Conservation (phyloP, 306 rosid genomes). For the Alnus glutinosa region DNA sequence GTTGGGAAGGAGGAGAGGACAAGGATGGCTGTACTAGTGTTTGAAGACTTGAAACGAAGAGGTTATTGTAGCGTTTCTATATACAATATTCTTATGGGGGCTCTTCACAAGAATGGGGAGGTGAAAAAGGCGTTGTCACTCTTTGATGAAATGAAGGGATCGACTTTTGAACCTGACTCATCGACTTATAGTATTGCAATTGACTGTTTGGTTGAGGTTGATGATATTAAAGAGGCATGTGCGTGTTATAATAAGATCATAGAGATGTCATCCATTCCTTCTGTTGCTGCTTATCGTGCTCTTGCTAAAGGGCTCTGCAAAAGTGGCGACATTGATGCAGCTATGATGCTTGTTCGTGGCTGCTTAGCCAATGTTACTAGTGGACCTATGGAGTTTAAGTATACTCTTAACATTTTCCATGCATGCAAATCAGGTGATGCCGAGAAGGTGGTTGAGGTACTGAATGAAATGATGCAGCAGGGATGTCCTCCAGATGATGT, state of each 20-base stretch:
- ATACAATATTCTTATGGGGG: conserved; percentile 61
- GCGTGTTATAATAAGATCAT: conserved; percentile 62
- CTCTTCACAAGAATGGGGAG: conserved; percentile 54
- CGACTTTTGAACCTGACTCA: conserved; percentile 45
- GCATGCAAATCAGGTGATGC: conserved; percentile 58
- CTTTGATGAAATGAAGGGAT: conserved; percentile 55
- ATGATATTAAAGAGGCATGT: conserved; percentile 65
- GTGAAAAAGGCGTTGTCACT: conserved; percentile 55
- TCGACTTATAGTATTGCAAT: conserved; percentile 50
- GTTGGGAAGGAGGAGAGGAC: conserved; percentile 51
- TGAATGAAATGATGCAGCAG: conserved; percentile 74
- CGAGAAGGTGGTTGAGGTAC: conserved; percentile 54
- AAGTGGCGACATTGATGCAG: conserved; percentile 74
- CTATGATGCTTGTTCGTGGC: conserved; percentile 72
- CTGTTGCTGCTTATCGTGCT: conserved; percentile 54
- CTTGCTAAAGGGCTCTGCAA: conserved; percentile 69
- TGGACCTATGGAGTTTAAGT: conserved; percentile 75
- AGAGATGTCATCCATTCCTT: conserved; percentile 73
- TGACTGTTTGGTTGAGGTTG: conserved; percentile 56
- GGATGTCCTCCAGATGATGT: conserved; percentile 55
- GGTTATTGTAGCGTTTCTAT: conserved; percentile 48
- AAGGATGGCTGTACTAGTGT: conserved; percentile 45
- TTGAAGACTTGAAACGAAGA: conserved; percentile 49
- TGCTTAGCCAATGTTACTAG: conserved; percentile 62
- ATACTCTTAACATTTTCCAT: conserved; percentile 64